These are phyloP conservation scores for Tetracladium marchalianum DNA, from an alignment of 495 filamentous ascomycete genomes.

Conservation along the genomic window DNA sequence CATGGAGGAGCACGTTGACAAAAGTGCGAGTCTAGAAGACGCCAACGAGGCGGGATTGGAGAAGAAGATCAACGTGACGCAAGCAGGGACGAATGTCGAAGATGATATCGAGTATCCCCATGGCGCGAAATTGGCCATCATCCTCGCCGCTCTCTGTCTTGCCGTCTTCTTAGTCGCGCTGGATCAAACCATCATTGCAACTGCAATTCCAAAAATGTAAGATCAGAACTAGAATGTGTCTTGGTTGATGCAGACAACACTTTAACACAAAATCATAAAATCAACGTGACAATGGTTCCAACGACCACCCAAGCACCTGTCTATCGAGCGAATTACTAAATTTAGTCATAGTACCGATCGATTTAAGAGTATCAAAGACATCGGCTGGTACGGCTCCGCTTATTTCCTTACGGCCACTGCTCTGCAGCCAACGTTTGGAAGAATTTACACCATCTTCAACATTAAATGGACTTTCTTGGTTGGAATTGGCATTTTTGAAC, in stretches of 20 bases:
- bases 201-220: slow-evolving; percentile 41
- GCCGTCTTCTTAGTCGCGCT: slow-evolving; percentile 53
- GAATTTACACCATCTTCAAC: slow-evolving; percentile 38
- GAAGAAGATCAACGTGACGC: slow-evolving; percentile 11
- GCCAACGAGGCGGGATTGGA: neutral
- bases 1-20: neutral
- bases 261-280: too few relatives aligned
- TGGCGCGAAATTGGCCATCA: slow-evolving; percentile 33
- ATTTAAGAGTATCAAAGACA: slow-evolving; percentile 27
- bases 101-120: slow-evolving; percentile 35
- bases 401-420: slow-evolving; percentile 42
- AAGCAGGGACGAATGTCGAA: slow-evolving; percentile 11
- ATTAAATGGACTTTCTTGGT: slow-evolving; percentile 34
- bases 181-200: slow-evolving; percentile 53
- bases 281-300: too few relatives aligned
- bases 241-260: too few relatives aligned
- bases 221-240: slow-evolving; percentile 9
- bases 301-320: too few relatives aligned
- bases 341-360: slow-evolving; percentile 16
- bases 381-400: slow-evolving; percentile 38
- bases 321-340: slow-evolving; percentile 14
- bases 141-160: slow-evolving; percentile 40
- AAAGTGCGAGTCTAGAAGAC: neutral
- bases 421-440: slow-evolving; percentile 42
- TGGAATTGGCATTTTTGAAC: slow-evolving; percentile 44